Evolutionary conservation across 2,329 filamentous ascomycete species (phyloP).

Genomic region (Periconia digitata): DNA sequence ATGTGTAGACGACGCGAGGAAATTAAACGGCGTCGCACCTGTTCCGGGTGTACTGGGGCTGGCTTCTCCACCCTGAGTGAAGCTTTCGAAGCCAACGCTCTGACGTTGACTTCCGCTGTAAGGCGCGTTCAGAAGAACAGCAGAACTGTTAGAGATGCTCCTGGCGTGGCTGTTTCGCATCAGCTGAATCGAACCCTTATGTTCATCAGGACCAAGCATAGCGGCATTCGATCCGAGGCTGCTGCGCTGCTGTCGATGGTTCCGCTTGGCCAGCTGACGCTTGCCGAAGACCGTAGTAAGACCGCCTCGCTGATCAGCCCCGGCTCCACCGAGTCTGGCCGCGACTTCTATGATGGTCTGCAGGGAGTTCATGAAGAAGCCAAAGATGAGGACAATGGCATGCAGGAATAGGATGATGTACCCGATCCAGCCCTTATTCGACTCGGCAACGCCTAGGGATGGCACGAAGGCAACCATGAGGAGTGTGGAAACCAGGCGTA

Average conservation of each 20-base stretch:
- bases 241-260: conserved; percentile 67
- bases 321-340: conserved; percentile 79
- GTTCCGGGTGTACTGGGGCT: conserved; percentile 69
- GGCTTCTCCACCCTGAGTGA: conserved; percentile 54
- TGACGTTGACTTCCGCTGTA: conserved; percentile 45
- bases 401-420: conserved; percentile 89
- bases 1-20: conserved; percentile 54
- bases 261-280: conserved; percentile 79
- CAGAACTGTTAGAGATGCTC: conserved; percentile 64
- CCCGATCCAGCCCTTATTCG: conserved; percentile 89
- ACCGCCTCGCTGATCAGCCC: conserved; percentile 75
- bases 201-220: conserved; percentile 72
- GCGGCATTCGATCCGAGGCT: conserved; percentile 81
- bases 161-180: conserved; percentile 54
- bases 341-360: conserved; percentile 89
- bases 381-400: conserved; percentile 80
- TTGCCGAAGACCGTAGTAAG: conserved; percentile 85
- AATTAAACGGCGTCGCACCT: conserved; percentile 72
- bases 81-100: conserved; percentile 58
- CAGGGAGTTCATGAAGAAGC: conserved; percentile 88
- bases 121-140: conserved; percentile 59
- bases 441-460: conserved; percentile 74
- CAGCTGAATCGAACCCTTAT: conserved; percentile 61
- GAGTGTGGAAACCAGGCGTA: conserved; percentile 69
- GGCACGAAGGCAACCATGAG: conserved; percentile 72